These are phyloP conservation scores for Herpetomonas samuelpessoai DNA, from an alignment of 208 protist genomes.

Conservation along the genomic window DNA sequence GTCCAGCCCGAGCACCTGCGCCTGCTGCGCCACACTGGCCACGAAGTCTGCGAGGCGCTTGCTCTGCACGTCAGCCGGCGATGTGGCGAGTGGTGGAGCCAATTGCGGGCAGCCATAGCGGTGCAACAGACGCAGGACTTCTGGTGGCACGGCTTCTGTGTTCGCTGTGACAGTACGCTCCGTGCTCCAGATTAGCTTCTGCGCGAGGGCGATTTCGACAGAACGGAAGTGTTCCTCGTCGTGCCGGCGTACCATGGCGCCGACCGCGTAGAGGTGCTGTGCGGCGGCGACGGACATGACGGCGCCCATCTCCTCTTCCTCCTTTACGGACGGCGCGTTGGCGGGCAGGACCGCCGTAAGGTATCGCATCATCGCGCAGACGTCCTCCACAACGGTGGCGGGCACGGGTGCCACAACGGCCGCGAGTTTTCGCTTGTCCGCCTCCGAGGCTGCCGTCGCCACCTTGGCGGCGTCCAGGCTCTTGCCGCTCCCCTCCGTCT, in stretches of 20 bases:
- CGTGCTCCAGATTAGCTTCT: background rate
- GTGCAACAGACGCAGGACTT: slow-evolving; percentile 13
- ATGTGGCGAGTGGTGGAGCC: slow-evolving; percentile 24
- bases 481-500: background rate
- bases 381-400: slow-evolving; percentile 1
- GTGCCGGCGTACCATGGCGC: slow-evolving; percentile 3
- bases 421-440: background rate
- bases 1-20: slow-evolving; percentile 8
- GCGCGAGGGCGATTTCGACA: background rate
- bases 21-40: background rate
- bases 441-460: background rate
- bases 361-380: slow-evolving; percentile 1
- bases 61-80: slow-evolving; percentile 18
- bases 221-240: background rate
- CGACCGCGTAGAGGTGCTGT: slow-evolving; percentile 7
- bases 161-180: background rate
- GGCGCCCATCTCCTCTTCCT: slow-evolving; percentile 17
- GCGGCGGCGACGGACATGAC: background rate
- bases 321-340: slow-evolving; percentile 7
- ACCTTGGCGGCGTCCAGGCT: background rate
- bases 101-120: slow-evolving; percentile 13
- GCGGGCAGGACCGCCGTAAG: slow-evolving; percentile 2
- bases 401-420: background rate
- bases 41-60: slow-evolving; percentile 13
- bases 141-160: slow-evolving; percentile 1